Base-by-base conservation (phyloP, 1,284 basidiomycete species). In the Caloboletus inedulis region DNA sequence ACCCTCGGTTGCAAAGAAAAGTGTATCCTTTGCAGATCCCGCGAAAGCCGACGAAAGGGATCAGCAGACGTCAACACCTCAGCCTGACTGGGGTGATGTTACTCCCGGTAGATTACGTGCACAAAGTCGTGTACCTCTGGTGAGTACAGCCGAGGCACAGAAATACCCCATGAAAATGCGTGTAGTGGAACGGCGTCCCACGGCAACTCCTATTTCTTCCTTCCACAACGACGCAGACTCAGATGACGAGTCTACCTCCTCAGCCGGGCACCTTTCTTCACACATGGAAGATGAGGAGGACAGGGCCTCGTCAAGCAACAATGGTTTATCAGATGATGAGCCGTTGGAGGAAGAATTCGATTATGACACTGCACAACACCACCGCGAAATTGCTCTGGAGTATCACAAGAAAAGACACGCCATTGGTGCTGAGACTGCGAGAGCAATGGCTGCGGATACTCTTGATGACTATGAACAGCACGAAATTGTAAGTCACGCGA, bases 311-410 rank as follows among this genome's bases (percentile, higher is more conserved):
- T 60, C 62, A 16, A 61, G 60, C 46, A 63, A 62, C 25, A 54
- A 56, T n/a, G 53, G 59, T 27, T 59, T 58, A 29, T 62, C 69
- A 50, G 63, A 70, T 25, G 59, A 69, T 41, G 60, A 65, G 23
- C 56, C 50, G 0, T 62, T 74, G 40, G 79, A 79, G 44, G 77
- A 80, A 37, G 77, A 75, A 43, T 73, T 73, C 19, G 82, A 85
- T 56, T 69, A 82, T 36, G 81, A 88, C 59, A 76, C 72, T 49
- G 84, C 80, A 23, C 77, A 73, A 44, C 82, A 85, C 60, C 85
- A 89, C 56, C 81, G 87, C 29, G 87, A 89, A 64, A 77, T 89
- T 55, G 83, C 84, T n/a, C 62, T 89, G 35, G 81, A 81, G 54
- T 89, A 90, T 63, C 77, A 85, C 62, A 71, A 76, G 57, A 84